Evolutionary conservation across 1,284 basidiomycete genomes (phyloP), one percentile per base, ranked within the genome.

Genomic region (Fomes fomentarius): DNA sequence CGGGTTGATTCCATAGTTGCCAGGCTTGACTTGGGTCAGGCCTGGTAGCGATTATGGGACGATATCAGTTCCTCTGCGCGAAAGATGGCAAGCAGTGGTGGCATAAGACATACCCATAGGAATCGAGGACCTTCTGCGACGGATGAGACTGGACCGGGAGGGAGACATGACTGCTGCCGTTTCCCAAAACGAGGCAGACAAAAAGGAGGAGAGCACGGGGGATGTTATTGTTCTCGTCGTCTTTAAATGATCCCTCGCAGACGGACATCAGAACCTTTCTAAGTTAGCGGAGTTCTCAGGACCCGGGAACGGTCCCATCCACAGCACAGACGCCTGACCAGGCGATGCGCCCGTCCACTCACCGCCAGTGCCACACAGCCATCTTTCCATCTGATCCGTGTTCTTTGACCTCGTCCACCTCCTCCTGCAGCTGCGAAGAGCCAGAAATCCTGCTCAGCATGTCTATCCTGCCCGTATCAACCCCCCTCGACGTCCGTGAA

Each of bases 1-100:
- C 26, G 64, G 50, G 45, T 64, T 63, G 58, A 79, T 74, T 30
- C 81, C 82, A 60, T 85, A 85, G 57, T 78, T 76, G 22, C 84
- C 84, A 12, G 84, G 70, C 61, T 81, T 84, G 45, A 81, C 77
- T 28, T 64, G 65, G 37, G 63, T 73, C 55, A 82, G 64, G n/a
- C 71, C 74, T 70, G 69, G 1, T 22, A 30, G 11, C 60, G 54
- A 25, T n/a, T 37, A 17, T n/a, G 8, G 34, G 28, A 30, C 28
- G 28, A 7, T 6, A 31, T 44, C 4, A 46, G 47, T 40, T 38
- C 24, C 4, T 39, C 2, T n/a, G 21, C 22, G 15, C 21, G 19
- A 25, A 39, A 1, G 26, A 17, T 10, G 30, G 21, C 11, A 10
- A 25, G 14, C 15, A 33, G 19, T 15, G 22, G 30, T 22, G 24